Evolutionary conservation across 2,329 filamentous ascomycete genomes (phyloP).

Genomic region (Sporothrix mexicana): DNA sequence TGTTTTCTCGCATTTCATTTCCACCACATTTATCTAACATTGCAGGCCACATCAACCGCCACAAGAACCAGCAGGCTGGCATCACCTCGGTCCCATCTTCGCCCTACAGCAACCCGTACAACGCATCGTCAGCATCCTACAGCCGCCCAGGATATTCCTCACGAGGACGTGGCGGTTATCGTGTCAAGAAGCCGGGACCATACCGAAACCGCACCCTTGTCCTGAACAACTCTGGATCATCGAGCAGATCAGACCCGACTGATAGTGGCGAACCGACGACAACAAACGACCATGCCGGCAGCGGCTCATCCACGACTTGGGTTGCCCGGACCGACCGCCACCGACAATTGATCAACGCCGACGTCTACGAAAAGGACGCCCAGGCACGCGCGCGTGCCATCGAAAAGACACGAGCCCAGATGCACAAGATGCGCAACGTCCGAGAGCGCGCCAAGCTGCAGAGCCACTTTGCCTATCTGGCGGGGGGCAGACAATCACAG

Average conservation of each 20-base stretch:
- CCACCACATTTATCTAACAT: slow-evolving; percentile 8
- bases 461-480: slow-evolving; percentile 51
- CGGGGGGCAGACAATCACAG: slow-evolving; percentile 45
- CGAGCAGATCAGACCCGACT: slow-evolving; percentile 39
- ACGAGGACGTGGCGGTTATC: slow-evolving; percentile 42
- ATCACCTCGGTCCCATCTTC: slow-evolving; percentile 40
- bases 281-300: slow-evolving; percentile 41
- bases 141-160: slow-evolving; percentile 44
- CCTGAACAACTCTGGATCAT: slow-evolving; percentile 55
- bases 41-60: slow-evolving; percentile 77
- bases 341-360: slow-evolving; percentile 81
- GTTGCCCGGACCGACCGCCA: slow-evolving; percentile 77
- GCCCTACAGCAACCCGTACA: slow-evolving; percentile 35
- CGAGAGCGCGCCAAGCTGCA: slow-evolving; percentile 65
- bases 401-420: slow-evolving; percentile 68
- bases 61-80: slow-evolving; percentile 68
- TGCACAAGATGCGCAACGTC: slow-evolving; percentile 58
- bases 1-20: too few relatives aligned
- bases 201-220: slow-evolving; percentile 65
- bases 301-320: slow-evolving; percentile 54
- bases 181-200: slow-evolving; percentile 46
- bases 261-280: slow-evolving; percentile 42
- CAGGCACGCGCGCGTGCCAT: slow-evolving; percentile 73
- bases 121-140: slow-evolving; percentile 36
- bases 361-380: slow-evolving; percentile 75